A percentile compares a stretch with the other conserved stretches of the same genome.
phyloP scores from a whole-genome alignment of 345 rosid genomes.

The Brassica nigra region DNA sequence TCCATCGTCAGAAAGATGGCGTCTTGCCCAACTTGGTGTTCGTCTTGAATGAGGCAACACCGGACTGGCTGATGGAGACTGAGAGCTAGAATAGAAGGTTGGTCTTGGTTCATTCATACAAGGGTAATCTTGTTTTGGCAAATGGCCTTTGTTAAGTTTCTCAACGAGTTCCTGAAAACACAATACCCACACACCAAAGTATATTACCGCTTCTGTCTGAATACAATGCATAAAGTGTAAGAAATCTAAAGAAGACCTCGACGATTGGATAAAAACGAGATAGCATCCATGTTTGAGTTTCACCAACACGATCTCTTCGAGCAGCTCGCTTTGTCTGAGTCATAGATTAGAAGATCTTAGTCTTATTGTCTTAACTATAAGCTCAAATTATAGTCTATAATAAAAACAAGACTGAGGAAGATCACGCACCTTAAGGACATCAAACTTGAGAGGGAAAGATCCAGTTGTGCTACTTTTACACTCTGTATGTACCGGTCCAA shows the following conservation, averaged over 20 bases:
- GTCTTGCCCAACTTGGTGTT: constrained; percentile 74
- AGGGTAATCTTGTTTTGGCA: constrained; percentile 83
- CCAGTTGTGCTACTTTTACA: constrained; percentile 65
- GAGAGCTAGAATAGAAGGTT: constrained; percentile 62
- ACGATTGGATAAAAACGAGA: constrained; percentile 93
- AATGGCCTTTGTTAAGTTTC: constrained; percentile 75
- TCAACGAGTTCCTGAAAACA: constrained; percentile 73
- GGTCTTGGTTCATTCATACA: constrained; percentile 92
- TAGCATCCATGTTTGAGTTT: constrained; percentile 65
- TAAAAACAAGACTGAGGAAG: constrained; percentile 1
- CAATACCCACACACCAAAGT: constrained; percentile 3
- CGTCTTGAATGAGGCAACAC: constrained; percentile 70
- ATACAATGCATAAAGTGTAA: background rate
- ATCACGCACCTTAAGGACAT: constrained; percentile 69
- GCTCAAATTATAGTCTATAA: background rate
- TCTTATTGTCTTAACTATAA: constrained; percentile 2
- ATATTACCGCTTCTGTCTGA: background rate
- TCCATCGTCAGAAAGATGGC: constrained; percentile 74
- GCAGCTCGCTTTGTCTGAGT: constrained; percentile 80
- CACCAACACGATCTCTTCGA: constrained; percentile 73
- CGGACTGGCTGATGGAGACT: constrained; percentile 46
- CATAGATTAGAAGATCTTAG: constrained; percentile 23
- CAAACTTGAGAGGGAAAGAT: constrained; percentile 82
- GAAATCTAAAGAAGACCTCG: constrained; percentile 55
- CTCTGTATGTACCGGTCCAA: constrained; percentile 60